Conservation (phyloP, 1,284 basidiomycete genomes). For the Ceratobasidium sp. region DNA sequence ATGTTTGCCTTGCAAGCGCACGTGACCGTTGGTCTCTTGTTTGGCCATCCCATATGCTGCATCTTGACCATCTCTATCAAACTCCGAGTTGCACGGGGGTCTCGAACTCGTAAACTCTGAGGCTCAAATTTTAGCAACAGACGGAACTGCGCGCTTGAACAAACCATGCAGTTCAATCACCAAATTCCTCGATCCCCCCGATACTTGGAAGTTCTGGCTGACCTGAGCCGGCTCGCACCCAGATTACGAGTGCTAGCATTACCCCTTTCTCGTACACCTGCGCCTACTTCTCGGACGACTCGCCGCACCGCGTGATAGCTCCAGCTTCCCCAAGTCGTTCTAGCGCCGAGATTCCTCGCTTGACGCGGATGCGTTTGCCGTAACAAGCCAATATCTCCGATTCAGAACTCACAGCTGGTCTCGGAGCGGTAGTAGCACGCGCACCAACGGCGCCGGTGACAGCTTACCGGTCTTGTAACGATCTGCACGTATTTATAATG, state of each 20-base stretch:
- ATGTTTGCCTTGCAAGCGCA: background rate
- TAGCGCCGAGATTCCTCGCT: slow-evolving; percentile 9
- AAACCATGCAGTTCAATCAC: no score
- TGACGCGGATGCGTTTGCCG: no score
- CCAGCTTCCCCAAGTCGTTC: background rate
- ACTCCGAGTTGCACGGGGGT: no score
- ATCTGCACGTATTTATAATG: slow-evolving; percentile 9
- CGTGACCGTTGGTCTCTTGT: background rate
- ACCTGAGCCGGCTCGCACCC: no score
- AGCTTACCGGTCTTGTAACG: no score
- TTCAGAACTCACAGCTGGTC: background rate
- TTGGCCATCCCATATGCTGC: no score
- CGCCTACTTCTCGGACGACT: slow-evolving; percentile 15
- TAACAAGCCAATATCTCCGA: slow-evolving; percentile 29
- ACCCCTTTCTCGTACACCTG: background rate
- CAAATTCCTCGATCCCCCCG: no score
- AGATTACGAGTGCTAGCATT: background rate
- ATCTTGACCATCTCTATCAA: no score
- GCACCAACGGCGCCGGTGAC: background rate
- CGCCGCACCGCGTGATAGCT: slow-evolving; percentile 19
- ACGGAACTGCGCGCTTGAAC: no score
- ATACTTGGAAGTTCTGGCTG: no score
- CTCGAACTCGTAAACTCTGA: no score
- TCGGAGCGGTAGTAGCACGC: background rate
- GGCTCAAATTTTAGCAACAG: no score